phyloP scores from a whole-genome alignment of 1,284 basidiomycete genomes.

The Irpex rosettiformis region DNA sequence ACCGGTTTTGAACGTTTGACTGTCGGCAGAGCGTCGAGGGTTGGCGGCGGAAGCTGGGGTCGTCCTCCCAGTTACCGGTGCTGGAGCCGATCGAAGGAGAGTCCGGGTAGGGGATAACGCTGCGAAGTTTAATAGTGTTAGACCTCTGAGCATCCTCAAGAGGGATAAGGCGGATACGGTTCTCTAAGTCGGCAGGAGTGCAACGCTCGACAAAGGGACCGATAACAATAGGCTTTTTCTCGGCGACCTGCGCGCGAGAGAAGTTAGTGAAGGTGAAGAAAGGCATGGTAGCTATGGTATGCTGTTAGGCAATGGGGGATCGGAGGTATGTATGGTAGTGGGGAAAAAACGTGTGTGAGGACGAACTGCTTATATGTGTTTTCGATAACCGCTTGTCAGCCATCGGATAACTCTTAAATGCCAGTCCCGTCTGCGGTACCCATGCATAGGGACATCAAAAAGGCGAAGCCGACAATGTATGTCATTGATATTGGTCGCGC shows the following conservation, averaged over 20 bases:
- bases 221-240: constrained; percentile 3
- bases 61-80: not conserved
- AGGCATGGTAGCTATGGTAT: constrained; percentile 4
- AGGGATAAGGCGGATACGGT: constrained; percentile 3
- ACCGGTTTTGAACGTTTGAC: not conserved
- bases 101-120: not conserved
- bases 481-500: no score
- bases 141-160: not conserved
- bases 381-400: not conserved
- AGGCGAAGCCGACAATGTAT: no score
- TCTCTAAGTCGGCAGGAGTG: constrained; percentile 3
- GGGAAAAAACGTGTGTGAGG: not conserved
- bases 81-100: not conserved
- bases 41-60: not conserved
- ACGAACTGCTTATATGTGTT: not conserved
- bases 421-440: no score
- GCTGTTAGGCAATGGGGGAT: not conserved
- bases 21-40: not conserved
- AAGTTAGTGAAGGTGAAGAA: constrained; percentile 6
- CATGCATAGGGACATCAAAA: no score
- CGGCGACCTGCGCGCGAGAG: not conserved
- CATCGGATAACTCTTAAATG: no score
- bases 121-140: not conserved
- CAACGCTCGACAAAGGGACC: not conserved
- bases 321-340: not conserved